Evolutionary conservation across 106 monocot genomes (phyloP).

Genomic region (Acorus gramineus): DNA sequence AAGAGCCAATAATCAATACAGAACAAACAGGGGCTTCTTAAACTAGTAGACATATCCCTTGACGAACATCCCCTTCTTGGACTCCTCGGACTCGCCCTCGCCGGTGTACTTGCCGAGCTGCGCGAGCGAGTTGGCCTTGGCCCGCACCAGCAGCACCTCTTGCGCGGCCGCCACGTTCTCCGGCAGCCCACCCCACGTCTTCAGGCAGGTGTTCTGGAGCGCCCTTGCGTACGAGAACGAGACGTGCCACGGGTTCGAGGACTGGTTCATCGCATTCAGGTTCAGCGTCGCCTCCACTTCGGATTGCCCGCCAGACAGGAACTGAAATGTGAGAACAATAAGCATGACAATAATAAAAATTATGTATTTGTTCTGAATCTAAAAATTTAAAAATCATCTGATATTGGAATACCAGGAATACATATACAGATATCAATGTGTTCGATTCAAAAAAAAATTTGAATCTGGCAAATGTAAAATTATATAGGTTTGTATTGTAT

Average conservation of each 20-base stretch:
- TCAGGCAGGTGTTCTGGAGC: conserved; percentile 41
- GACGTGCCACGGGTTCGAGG: conserved; percentile 36
- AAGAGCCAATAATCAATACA: too few relatives aligned
- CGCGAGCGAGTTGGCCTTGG: conserved; percentile 31
- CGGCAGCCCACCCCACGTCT: conserved; percentile 31
- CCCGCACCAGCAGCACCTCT: conserved; percentile 19
- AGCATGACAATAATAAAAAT: not conserved
- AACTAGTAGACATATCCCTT: conserved; percentile 23
- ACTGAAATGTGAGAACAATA: conserved; percentile 8
- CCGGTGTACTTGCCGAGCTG: conserved; percentile 41
- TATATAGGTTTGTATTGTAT: too few relatives aligned
- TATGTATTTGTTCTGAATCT: too few relatives aligned
- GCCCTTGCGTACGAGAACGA: conserved; percentile 36
- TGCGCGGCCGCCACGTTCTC: conserved; percentile 32
- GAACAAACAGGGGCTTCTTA: too few relatives aligned
- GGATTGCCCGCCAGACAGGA: conserved; percentile 34
- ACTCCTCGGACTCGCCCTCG: conserved; percentile 32
- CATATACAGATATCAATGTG: too few relatives aligned
- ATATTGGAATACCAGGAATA: too few relatives aligned
- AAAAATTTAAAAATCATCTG: too few relatives aligned
- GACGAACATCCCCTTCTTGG: conserved; percentile 31
- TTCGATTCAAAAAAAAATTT: too few relatives aligned
- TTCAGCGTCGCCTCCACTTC: conserved; percentile 40
- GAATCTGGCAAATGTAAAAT: too few relatives aligned
- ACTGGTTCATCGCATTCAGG: conserved; percentile 42